Base-by-base conservation (phyloP, 345 rosid genomes). In the Populus euphratica region DNA sequence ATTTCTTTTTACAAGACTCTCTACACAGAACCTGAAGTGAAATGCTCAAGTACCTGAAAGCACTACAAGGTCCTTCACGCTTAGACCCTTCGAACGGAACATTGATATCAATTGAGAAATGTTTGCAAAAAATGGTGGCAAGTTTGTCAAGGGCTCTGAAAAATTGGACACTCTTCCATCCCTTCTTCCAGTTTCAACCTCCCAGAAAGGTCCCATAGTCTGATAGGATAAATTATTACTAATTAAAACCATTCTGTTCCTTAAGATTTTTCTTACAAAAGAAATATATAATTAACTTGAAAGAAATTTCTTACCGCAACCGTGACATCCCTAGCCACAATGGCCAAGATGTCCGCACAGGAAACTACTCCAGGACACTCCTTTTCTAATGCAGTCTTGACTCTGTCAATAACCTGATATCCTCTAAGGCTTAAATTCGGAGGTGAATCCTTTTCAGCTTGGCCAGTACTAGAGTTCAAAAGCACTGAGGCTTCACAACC, bases 401-500 rank as follows among this genome's bases (percentile, higher is more conserved):
- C 89, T 18, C 81, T 73, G 49, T 94, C 98, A 20, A 94, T 89
- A 41, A 86, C 44, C 25, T 86, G 81, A 76, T 73, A 92, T 16
- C 95, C 97, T 79, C 95, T 81, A 17, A 93, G 90, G 43, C 74
- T 85, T 13, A 23, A 79, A 78, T 94, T 93, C 31, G 97, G 90
- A 50, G 5, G 0, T 11, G 88, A 84, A 23, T 83, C 78, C 66
- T 88, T 94, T 78, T 94, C 98, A 43, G 87, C 83, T 23, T 80
- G 73, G 5, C 85, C 81, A 64, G 69, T 88, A 4, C 84, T 73
- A 2, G 90, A 84, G 77, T 93, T 84, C 62, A 94, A 76, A 75
- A 94, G 80, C 17, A 94, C 76, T 6, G 98, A 94, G 0, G 87
- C 98, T 16, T 94, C 98, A 17, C 98, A 93, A 43, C 98, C 98